Conservation (phyloP, 164 flowering plant species). For the Nymphaea thermarum region DNA sequence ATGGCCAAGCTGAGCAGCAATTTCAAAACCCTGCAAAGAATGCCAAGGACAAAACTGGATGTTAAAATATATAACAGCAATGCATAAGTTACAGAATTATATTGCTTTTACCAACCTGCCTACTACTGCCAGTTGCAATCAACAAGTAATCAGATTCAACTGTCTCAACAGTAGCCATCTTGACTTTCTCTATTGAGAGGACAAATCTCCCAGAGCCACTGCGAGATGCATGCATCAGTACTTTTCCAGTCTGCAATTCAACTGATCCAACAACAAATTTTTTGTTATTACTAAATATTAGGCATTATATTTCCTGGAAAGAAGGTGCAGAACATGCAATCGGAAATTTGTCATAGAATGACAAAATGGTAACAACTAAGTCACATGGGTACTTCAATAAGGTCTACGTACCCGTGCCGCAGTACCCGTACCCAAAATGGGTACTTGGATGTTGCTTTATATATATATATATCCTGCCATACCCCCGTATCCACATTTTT, state of each 20-base stretch:
- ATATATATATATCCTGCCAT: no score
- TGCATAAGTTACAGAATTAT: background rate
- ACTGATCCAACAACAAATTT: conserved; percentile 25
- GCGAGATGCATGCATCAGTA: conserved; percentile 40
- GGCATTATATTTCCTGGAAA: no score
- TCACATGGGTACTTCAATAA: no score
- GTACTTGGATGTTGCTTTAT: no score
- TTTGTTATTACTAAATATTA: background rate
- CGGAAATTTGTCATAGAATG: no score
- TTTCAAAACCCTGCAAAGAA: conserved; percentile 49
- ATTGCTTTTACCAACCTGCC: conserved; percentile 34
- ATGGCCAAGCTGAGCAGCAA: conserved; percentile 89
- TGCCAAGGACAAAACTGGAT: background rate
- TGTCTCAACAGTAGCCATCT: conserved; percentile 29
- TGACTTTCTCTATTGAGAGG: conserved; percentile 55
- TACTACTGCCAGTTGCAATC: conserved; percentile 82
- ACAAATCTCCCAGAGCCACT: conserved; percentile 38
- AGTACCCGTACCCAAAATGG: no score
- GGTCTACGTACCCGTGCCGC: no score
- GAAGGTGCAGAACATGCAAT: no score
- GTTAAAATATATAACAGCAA: background rate
- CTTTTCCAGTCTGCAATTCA: conserved; percentile 69
- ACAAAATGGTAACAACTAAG: no score
- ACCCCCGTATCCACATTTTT: no score
- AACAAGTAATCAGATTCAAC: conserved; percentile 68